Conservation (phyloP, 768 basidiomycete genomes). For the Sistotremastrum suecicum region DNA sequence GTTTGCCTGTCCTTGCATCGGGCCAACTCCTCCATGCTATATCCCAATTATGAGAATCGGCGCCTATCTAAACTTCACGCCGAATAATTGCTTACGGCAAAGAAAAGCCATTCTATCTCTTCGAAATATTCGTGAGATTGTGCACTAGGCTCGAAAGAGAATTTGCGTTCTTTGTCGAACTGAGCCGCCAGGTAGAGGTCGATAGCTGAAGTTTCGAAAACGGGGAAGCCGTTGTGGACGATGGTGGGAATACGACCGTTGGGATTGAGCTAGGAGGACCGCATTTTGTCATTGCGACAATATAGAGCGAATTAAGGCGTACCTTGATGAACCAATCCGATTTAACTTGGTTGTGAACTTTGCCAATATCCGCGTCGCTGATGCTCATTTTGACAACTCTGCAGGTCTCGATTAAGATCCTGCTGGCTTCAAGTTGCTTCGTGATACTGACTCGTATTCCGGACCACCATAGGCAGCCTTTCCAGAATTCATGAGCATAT, state of each 20-base stretch:
- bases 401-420: slow-evolving; percentile 10
- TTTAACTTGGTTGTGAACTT: slow-evolving; percentile 4
- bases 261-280: slow-evolving; percentile 32
- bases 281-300: no score
- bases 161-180: slow-evolving; percentile 24
- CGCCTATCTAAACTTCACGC: background rate
- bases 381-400: slow-evolving; percentile 13
- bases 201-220: slow-evolving; percentile 20
- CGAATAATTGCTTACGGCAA: slow-evolving; percentile 10
- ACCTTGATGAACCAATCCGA: slow-evolving; percentile 51
- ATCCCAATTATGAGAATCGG: background rate
- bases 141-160: slow-evolving; percentile 15
- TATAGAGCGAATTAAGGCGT: no score
- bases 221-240: slow-evolving; percentile 15
- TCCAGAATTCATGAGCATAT: background rate
- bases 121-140: slow-evolving; percentile 16
- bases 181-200: slow-evolving; percentile 22
- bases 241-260: slow-evolving; percentile 58
- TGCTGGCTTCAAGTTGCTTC: background rate
- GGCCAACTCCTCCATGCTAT: slow-evolving; percentile 69
- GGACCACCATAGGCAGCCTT: slow-evolving; percentile 18
- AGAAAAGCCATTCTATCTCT: slow-evolving; percentile 25
- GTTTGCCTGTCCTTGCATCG: slow-evolving; percentile 82
- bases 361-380: slow-evolving; percentile 4
- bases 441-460: no score